Evolutionary conservation across 2,329 filamentous ascomycete genomes (phyloP).

Genomic region (Sporothrix pseudoabietina): DNA sequence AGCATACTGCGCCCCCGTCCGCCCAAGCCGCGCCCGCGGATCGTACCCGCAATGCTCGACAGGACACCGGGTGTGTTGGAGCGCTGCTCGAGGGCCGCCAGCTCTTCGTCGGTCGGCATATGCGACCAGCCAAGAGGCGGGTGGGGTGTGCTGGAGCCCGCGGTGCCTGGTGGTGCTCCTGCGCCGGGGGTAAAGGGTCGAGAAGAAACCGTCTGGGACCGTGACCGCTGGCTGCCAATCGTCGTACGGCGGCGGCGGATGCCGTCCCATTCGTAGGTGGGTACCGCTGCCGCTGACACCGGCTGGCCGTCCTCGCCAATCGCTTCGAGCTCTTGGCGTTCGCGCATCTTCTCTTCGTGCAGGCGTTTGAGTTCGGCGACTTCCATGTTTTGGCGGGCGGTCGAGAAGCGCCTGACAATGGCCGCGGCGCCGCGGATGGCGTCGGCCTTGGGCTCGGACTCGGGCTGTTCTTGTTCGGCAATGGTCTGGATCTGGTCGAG

Average conservation of each 20-base stretch:
- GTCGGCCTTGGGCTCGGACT: conserved; percentile 93
- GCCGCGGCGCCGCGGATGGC: conserved; percentile 89
- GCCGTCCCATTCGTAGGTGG: conserved; percentile 82
- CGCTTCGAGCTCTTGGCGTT: conserved; percentile 72
- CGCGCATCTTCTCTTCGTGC: conserved; percentile 73
- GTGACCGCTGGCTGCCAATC: conserved; percentile 45
- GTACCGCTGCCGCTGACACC: conserved; percentile 42
- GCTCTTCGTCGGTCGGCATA: conserved; percentile 70
- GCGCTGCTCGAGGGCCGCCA: conserved; percentile 55
- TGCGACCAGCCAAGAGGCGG: conserved; percentile 86
- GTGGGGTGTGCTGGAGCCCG: conserved; percentile 48
- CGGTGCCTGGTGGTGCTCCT: conserved; percentile 21
- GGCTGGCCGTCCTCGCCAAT: conserved; percentile 70
- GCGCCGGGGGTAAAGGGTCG: conserved; percentile 44
- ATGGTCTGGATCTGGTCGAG: conserved; percentile 94
- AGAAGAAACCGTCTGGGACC: conserved; percentile 36
- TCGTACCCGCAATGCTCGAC: conserved; percentile 60
- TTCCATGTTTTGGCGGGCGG: conserved; percentile 74
- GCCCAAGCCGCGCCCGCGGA: conserved; percentile 51
- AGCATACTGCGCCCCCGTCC: conserved; percentile 48
- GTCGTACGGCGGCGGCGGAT: conserved; percentile 69
- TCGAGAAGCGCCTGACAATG: conserved; percentile 81
- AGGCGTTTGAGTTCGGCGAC: conserved; percentile 76
- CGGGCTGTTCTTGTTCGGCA: conserved; percentile 92
- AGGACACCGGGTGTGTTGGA: conserved; percentile 52